Conservation (phyloP, 345 rosid species). For the Moricandia moricandioides region DNA sequence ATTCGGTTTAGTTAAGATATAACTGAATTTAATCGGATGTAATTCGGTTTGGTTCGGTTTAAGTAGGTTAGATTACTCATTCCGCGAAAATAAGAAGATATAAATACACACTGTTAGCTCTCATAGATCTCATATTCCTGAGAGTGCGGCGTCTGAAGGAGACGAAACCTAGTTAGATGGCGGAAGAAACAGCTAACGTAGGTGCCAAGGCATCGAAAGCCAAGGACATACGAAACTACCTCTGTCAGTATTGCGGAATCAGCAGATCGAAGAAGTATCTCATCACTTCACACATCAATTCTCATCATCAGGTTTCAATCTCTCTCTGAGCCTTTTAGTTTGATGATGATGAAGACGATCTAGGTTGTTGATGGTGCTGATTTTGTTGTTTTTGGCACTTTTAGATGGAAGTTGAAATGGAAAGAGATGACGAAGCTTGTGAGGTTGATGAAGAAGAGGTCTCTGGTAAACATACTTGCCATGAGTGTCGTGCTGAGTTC, state of each 20-base stretch:
- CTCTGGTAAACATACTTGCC: constrained; percentile 42
- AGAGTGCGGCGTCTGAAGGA: background rate
- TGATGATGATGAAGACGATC: background rate
- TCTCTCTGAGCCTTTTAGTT: background rate
- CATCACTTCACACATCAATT: constrained; percentile 55
- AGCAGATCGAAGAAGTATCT: constrained; percentile 83
- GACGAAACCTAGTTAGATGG: constrained; percentile 31
- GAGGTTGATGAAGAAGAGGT: constrained; percentile 19
- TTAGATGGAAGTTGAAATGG: constrained; percentile 50
- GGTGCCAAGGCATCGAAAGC: constrained; percentile 22
- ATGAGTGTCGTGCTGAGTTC: constrained; percentile 66
- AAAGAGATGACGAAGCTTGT: constrained; percentile 26
- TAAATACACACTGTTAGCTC: background rate
- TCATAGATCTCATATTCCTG: background rate
- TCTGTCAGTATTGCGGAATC: constrained; percentile 78
- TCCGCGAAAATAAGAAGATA: background rate
- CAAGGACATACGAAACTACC: constrained; percentile 65
- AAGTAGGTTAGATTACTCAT: constrained; percentile 10
- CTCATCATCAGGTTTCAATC: constrained; percentile 52
- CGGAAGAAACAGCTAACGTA: constrained; percentile 34
- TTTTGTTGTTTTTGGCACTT: background rate
- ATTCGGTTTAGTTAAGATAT: too few species aligned
- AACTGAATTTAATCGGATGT: too few species aligned
- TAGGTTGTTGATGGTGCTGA: background rate
- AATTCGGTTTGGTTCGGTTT: background rate